phyloP scores from a whole-genome alignment of 257 asterid genomes.

The Mentha longifolia region DNA sequence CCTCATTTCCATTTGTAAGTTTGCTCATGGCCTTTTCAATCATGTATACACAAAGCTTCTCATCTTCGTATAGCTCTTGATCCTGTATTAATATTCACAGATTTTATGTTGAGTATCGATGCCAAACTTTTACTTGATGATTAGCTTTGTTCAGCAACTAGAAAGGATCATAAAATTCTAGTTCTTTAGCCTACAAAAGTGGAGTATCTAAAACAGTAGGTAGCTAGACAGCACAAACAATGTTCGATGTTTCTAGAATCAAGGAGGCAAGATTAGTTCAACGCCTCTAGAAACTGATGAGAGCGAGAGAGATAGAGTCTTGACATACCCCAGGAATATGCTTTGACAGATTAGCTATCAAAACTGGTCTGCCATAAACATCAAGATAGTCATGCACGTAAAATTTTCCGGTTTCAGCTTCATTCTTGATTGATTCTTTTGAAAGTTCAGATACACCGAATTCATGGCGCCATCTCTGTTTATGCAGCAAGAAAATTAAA shows the following conservation, averaged over 20 bases:
- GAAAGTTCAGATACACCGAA: constrained; percentile 73
- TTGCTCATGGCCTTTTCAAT: constrained; percentile 76
- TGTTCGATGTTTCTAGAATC: too few relatives aligned
- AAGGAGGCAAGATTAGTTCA: too few relatives aligned
- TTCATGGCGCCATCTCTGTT: constrained; percentile 70
- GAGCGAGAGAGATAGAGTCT: background rate
- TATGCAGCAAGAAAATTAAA: constrained; percentile 32
- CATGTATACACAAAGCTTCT: constrained; percentile 69
- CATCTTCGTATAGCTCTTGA: constrained; percentile 55
- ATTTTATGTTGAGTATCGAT: too few relatives aligned
- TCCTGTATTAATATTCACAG: constrained; percentile 31
- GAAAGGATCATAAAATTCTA: too few relatives aligned
- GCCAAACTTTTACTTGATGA: too few relatives aligned
- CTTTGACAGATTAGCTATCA: constrained; percentile 63
- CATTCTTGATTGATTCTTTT: constrained; percentile 57
- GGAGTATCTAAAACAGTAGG: too few relatives aligned
- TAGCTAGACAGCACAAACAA: too few relatives aligned
- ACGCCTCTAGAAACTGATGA: too few relatives aligned
- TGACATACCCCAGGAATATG: constrained; percentile 71
- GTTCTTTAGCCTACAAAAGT: constrained; percentile 1
- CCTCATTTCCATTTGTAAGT: constrained; percentile 66
- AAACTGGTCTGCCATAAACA: constrained; percentile 57
- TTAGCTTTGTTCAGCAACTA: too few relatives aligned
- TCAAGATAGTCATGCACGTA: constrained; percentile 69
- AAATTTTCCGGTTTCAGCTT: constrained; percentile 66